These are phyloP conservation scores for Neonectria punicea DNA, from an alignment of 2,329 filamentous ascomycete species.

Conservation along the genomic window DNA sequence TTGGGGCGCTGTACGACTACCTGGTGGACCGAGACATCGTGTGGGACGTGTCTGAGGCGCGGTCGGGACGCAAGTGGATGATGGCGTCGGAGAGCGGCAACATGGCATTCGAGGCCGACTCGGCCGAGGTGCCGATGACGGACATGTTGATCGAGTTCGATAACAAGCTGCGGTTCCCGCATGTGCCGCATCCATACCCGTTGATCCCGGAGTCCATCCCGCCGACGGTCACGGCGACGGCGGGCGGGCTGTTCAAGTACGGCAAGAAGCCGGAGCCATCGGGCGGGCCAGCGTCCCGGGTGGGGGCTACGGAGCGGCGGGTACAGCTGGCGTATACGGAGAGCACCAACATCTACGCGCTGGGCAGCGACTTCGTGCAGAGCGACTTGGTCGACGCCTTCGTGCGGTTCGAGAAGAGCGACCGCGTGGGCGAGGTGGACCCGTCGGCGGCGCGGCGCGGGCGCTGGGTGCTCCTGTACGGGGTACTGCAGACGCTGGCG, in stretches of 20 bases:
- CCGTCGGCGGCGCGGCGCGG: slow-evolving; percentile 66
- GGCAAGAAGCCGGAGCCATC: slow-evolving; percentile 44
- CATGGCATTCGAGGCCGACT: slow-evolving; percentile 60
- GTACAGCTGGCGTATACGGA: slow-evolving; percentile 68
- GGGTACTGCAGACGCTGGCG: slow-evolving; percentile 68
- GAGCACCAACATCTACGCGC: slow-evolving; percentile 67
- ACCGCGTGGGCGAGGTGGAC: slow-evolving; percentile 61
- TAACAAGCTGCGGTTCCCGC: slow-evolving; percentile 69
- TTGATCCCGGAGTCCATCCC: slow-evolving; percentile 67
- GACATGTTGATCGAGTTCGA: slow-evolving; percentile 75
- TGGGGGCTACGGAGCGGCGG: slow-evolving; percentile 55
- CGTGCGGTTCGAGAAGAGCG: slow-evolving; percentile 65
- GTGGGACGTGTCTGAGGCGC: slow-evolving; percentile 72
- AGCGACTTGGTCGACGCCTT: slow-evolving; percentile 67
- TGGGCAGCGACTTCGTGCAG: slow-evolving; percentile 60
- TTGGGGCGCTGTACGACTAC: slow-evolving; percentile 76
- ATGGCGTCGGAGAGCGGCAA: slow-evolving; percentile 63
- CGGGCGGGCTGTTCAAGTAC: slow-evolving; percentile 43
- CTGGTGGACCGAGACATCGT: slow-evolving; percentile 73
- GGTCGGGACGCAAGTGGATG: slow-evolving; percentile 72
- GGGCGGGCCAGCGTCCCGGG: slow-evolving; percentile 27
- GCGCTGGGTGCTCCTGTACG: slow-evolving; percentile 71
- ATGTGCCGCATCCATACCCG: slow-evolving; percentile 75
- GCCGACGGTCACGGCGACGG: slow-evolving; percentile 31
- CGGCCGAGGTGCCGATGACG: slow-evolving; percentile 68